Base-by-base conservation (phyloP, 1,284 basidiomycete species). In the Farysia itapuensis region DNA sequence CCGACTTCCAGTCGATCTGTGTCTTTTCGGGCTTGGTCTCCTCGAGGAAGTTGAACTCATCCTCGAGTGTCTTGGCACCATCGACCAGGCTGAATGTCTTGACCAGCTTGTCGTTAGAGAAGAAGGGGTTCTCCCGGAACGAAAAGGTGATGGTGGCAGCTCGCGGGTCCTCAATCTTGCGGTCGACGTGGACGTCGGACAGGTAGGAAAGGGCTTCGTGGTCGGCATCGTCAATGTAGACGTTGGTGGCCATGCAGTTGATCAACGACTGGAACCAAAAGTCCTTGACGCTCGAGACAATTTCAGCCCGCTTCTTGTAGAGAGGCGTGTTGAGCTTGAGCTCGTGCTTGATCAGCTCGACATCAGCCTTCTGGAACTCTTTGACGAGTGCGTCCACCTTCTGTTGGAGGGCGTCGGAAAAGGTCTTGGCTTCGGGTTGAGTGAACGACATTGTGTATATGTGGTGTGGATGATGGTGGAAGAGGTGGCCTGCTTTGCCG, bases 1-100 rank as follows among this genome's bases (percentile, higher is more conserved):
- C 80, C 60, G 86, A 84, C 78, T 90, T 92, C 89, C 89, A 92
- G 74, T 84, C 78, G 58, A 92, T 88, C 78, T 83, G 83, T 20
- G 65, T 66, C 51, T 56, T 59, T 25, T 63, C 45, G 12, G 69
- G 75, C 65, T 59, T 52, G 23, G 65, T 66, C 54, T 72, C 58
- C 22, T 69, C 48, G 25, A 61, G 29, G 39, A 74, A 71, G 53
- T 73, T 73, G 36, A 72, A 75, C 39, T 73, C 64, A 25, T 63
- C 44, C 29, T 64, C 49, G 18, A 68, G 49, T 18, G 43, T 28
- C 31, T 59, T 48, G 19, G 73, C 67, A 24, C 70, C 70, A 1
- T 60, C 51, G 29, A 52, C 47, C 16, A 66, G 52, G 18, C 44
- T 40, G 38, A 74, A 76, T 47, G 63, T 64, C 65, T 74, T 74